These are phyloP conservation scores for Ascochyta clinopodiicola DNA, from an alignment of 2,329 filamentous ascomycete species.

Conservation along the genomic window DNA sequence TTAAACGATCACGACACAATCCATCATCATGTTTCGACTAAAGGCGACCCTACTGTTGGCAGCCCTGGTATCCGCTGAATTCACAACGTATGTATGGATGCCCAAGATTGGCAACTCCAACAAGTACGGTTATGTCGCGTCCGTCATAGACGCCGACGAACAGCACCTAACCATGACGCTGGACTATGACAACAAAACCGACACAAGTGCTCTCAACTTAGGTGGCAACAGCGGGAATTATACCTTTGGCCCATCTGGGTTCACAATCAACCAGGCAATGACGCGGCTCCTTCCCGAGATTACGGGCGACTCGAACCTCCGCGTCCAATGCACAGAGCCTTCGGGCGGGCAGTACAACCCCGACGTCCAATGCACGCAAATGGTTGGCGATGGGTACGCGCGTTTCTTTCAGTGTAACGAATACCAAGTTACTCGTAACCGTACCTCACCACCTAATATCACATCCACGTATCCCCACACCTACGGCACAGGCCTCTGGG, in stretches of 20 bases:
- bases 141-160: conserved; percentile 9
- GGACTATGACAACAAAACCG: conserved; percentile 1
- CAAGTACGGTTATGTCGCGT: conserved; percentile 12
- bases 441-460: neutral
- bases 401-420: neutral
- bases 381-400: conserved; percentile 1
- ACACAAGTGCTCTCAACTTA: neutral
- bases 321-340: conserved; percentile 1
- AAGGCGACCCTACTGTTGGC: conserved; percentile 4
- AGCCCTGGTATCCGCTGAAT: conserved; percentile 4
- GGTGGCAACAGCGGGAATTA: neutral
- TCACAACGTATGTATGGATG: conserved; percentile 12
- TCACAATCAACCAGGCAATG: neutral
- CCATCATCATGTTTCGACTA: neutral
- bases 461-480: conserved; percentile 1
- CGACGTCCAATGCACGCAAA: neutral
- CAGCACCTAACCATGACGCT: conserved; percentile 8
- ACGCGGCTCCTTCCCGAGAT: neutral
- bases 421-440: neutral
- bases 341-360: neutral
- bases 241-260: conserved; percentile 5
- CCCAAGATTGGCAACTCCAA: conserved; percentile 2
- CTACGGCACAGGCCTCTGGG: conserved; percentile 14
- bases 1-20: neutral
- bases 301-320: neutral